Evolutionary conservation across 352 stramenopile species (phyloP).

Genomic region (Pythium vanterpoolii): DNA sequence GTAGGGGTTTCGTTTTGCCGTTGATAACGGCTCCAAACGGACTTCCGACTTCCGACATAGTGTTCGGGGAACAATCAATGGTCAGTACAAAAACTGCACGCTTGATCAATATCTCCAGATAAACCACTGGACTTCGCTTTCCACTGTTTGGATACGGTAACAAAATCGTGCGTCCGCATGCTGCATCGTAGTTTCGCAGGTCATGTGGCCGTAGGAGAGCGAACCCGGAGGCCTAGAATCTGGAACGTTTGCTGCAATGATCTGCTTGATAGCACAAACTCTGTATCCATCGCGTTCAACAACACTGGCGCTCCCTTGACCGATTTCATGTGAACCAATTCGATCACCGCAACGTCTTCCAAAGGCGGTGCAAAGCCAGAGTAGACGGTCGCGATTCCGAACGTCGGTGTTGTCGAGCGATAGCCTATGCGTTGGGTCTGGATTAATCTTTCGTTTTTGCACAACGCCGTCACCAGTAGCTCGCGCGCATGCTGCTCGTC

Average conservation of each 20-base stretch:
- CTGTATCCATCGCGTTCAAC: neutral
- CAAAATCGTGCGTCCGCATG: no score
- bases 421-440: conserved; percentile 12
- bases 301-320: neutral
- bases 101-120: no score
- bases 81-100: no score
- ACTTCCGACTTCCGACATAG: no score
- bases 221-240: neutral
- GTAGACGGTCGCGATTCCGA: conserved; percentile 5
- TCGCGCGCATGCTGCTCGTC: neutral
- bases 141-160: no score
- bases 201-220: neutral
- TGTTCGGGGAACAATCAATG: no score
- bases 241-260: neutral
- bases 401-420: neutral
- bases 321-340: neutral
- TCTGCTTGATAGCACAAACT: neutral
- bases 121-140: no score
- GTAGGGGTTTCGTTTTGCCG: no score
- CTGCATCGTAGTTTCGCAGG: neutral
- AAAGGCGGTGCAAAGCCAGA: conserved; percentile 1
- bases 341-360: conserved; percentile 13
- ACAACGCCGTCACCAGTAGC: neutral
- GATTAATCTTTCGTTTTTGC: neutral
- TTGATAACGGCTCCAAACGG: no score